A percentile compares a stretch with the other conserved stretches of the same genome.
These are phyloP conservation scores for Tetracentron sinense DNA, from an alignment of 164 flowering plant genomes.

Conservation along the genomic window DNA sequence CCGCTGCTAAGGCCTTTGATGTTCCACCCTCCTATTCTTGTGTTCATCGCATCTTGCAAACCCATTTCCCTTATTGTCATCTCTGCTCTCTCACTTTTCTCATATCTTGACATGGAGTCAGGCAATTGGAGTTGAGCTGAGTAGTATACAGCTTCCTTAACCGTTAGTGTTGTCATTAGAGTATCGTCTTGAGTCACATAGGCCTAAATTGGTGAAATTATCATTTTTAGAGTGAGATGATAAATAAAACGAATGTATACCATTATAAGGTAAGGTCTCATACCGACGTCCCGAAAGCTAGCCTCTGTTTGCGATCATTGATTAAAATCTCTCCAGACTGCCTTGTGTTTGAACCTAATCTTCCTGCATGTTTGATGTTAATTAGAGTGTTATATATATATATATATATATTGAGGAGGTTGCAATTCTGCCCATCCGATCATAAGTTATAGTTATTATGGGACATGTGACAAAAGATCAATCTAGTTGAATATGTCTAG, in stretches of 20 bases:
- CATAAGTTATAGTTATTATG: no score
- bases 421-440: no score
- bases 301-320: slow-evolving; percentile 51
- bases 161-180: slow-evolving; percentile 45
- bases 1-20: slow-evolving; percentile 57
- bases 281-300: slow-evolving; percentile 71
- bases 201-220: slow-evolving; percentile 35
- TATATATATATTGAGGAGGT: no score
- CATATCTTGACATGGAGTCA: slow-evolving; percentile 32
- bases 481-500: no score
- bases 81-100: slow-evolving; percentile 45
- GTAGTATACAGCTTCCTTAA: slow-evolving; percentile 53
- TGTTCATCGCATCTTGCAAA: slow-evolving; percentile 41
- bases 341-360: slow-evolving; percentile 49
- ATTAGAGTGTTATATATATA: no score
- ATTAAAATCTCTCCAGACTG: slow-evolving; percentile 50
- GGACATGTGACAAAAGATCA: no score
- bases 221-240: no score
- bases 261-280: no score
- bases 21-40: slow-evolving; percentile 55
- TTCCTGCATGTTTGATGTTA: slow-evolving; percentile 32
- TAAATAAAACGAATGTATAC: no score
- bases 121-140: slow-evolving; percentile 69
- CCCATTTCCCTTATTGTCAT: slow-evolving; percentile 59
- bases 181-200: slow-evolving; percentile 64